Evolutionary conservation across 352 stramenopile species (phyloP), one percentile per base, ranked within the genome.

Genomic region (Globisporangium acanthophoron): DNA sequence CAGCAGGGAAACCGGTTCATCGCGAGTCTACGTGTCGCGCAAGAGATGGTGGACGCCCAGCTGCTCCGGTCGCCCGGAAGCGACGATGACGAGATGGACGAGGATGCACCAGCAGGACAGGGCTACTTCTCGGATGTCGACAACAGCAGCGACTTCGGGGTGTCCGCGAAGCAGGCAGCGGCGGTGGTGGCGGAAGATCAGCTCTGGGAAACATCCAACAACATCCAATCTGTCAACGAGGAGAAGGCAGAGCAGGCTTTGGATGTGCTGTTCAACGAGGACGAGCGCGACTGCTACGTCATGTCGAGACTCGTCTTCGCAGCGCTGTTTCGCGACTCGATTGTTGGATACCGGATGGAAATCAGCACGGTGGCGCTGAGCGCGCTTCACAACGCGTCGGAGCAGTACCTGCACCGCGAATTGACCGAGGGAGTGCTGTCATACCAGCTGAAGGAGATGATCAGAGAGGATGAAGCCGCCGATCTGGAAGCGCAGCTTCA

Each of bases 61-160:
- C 55, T 89, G 37, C 45, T 73, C 18, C 29, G 54, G 12, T 49
- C 73, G 11, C 62, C 78, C 44, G 52, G 61, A 0, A 68, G 76
- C 44, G 58, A 46, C 45, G 57, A 43, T 5, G 59, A 81, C 7
- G 66, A 74, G 5, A 52, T 62, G 52, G 64, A 85, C 12, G 47
- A 62, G 13, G 72, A 90, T 39, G 49, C 57, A 12, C 59, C 75
- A 29, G 64, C 72, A 37, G 83, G 83, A 5, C 83, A 94, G 57
- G 85, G 81, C 3, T 87, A 93, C 49, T 74, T 69, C 20, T 94
- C 85, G 27, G 85, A 92, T 54, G 85, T 69, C 39, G 80, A 91
- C 40, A 68, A 73, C n/a, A 56, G 58, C 24, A 58, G 68, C 15
- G 67, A 85, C 29, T 62, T 66, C 0, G 40, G 51, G 3, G 70